Evolutionary conservation across 129 eudicot genomes (phyloP), one percentile per base, ranked within the genome.

Genomic region (Saposhnikovia divaricata): DNA sequence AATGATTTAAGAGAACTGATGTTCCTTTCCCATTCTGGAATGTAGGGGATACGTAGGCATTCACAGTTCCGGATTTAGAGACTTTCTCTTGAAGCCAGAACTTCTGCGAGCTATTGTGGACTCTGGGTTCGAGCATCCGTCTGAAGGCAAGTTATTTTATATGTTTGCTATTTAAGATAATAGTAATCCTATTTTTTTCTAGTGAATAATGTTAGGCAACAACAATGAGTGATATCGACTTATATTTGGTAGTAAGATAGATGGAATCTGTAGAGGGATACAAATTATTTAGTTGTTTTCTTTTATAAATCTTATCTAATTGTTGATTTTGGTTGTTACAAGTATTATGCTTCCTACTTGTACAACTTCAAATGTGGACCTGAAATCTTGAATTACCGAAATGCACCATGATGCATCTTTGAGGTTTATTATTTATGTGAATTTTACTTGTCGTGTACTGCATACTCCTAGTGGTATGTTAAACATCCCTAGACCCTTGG

Each of bases 61-160:
- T 75, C 97, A 95, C 97, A 95, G 98, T 87, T 92, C 98, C 23
- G 98, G 98, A 78, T 95, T 95, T 87, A 92, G 98, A 90, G 98
- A 95, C 83, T 95, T 95, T 83, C 97, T 95, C 44, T 85, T 95
- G 84, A 95, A 95, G 89, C 98, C 98, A 79, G 98, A 95, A 86
- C 90, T 95, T 73, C 89, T 95, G 31, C 92, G 98, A 51, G 97
- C 98, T 69, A 95, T 95, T 81, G 98, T 95, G 78, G 98, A 95
- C 79, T 95, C 96, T 13, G 98, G 98, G 59, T 92, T 95, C 86
- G 98, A 95, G 89, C 98, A 95, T 89, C 98, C 98, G 40, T 95
- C 98, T 11, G 98, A 92, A 95, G 98, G 98, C 96, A 95, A 89
- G 72, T 65, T 45, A 57, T 34, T 12, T 8, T 39, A 25, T 46